Evolutionary conservation across 768 basidiomycete species (phyloP).

Genomic region (Kwoniella dendrophila): DNA sequence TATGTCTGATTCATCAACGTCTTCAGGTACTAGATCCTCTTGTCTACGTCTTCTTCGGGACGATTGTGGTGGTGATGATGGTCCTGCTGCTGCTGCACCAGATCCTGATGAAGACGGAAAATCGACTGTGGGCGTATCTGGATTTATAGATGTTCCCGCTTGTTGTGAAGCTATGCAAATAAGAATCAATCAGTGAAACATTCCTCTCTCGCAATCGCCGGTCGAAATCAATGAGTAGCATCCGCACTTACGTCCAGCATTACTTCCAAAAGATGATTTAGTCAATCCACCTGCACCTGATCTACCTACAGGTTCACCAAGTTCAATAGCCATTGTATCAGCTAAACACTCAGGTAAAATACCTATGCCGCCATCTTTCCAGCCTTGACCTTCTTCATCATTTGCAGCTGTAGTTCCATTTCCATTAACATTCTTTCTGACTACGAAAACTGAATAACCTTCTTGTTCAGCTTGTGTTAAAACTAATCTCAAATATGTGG

Average conservation of each 20-base stretch:
- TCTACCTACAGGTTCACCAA: slow-evolving; percentile 68
- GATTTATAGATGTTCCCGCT: slow-evolving; percentile 20
- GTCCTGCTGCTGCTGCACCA: too few species aligned
- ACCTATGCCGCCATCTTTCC: slow-evolving; percentile 67
- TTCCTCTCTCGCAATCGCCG: too few species aligned
- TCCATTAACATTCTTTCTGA: slow-evolving; percentile 22
- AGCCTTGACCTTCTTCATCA: slow-evolving; percentile 31
- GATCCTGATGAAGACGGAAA: slow-evolving; percentile 15
- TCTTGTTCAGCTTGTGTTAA: slow-evolving; percentile 83
- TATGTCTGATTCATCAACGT: slow-evolving; percentile 8
- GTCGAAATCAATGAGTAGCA: not conserved
- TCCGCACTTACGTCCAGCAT: slow-evolving; percentile 16
- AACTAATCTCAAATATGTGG: slow-evolving; percentile 80
- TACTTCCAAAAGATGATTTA: not conserved
- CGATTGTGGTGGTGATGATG: slow-evolving; percentile 29
- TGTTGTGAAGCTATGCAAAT: slow-evolving; percentile 9
- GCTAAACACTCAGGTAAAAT: slow-evolving; percentile 73
- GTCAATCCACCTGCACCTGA: slow-evolving; percentile 20
- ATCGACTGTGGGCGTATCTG: slow-evolving; percentile 43
- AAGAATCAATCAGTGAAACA: too few species aligned
- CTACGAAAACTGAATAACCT: slow-evolving; percentile 61
- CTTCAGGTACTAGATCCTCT: slow-evolving; percentile 34
- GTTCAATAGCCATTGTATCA: slow-evolving; percentile 65
- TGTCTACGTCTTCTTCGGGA: slow-evolving; percentile 30
- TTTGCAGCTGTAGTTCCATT: slow-evolving; percentile 22